Evolutionary conservation across 345 rosid genomes (phyloP), one percentile per base, ranked within the genome.

Genomic region (Excoecaria agallocha): DNA sequence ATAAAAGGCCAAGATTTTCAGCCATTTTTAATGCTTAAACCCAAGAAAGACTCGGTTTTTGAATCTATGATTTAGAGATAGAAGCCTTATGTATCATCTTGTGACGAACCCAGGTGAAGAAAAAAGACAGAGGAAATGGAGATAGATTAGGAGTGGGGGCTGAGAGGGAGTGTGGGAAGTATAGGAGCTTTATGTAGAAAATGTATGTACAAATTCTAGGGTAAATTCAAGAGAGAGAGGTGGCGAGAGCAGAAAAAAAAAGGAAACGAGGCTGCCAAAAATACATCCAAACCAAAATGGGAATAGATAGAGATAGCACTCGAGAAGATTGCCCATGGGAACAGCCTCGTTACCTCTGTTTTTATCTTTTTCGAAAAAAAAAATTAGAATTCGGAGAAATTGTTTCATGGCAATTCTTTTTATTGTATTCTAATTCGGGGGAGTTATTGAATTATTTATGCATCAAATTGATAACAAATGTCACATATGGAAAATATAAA

Each of bases 1-100:
- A 68, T 35, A 68, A 52, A 68, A 68, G 61, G 61, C 61, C 61
- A 20, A 57, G 60, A 68, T 68, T 68, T 35, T 68, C 60, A 48
- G 43, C 72, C 72, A 68, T 68, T 68, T 50, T 50, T 10, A n/a
- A 67, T 3, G 30, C 57, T 35, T 16, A 51, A 51, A 35, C 72
- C 60, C 72, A 68, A 68, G 4, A 20, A 68, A 50, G 51, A 16
- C 58, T 68, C 71, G 30, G 61, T 16, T 19, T 1, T 49, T 51
- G 0, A 1, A 4, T 51, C 57, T 7, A 52, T 10, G 41, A 25
- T 13, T 48, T 48, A 51, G 7, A 67, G 13, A 49, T 30, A 67
- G 8, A 67, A 48, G 35, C 20, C 20, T 48, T 65, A 20, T n/a
- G 7, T 13, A 22, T 48, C 70, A 48, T 67, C 22, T 11, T n/a